phyloP scores from a whole-genome alignment of 2,329 filamentous ascomycete genomes.

The Fusarium sp. region DNA sequence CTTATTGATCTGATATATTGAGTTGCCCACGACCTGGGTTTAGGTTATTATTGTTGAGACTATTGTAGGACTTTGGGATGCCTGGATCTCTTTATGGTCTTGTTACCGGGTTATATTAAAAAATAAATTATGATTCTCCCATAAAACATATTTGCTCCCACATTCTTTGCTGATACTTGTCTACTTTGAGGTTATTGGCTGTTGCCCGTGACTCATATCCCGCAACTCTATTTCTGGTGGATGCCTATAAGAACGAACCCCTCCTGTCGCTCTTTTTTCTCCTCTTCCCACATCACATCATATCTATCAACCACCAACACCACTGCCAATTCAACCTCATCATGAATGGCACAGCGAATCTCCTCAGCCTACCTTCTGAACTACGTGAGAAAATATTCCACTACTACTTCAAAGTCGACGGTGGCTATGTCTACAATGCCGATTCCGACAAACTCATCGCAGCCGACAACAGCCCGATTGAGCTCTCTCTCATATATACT shows the following conservation, averaged over 20 bases:
- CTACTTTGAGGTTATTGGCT: neutral
- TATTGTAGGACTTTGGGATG: too few relatives aligned
- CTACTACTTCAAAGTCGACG: constrained; percentile 23
- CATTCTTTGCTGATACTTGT: neutral
- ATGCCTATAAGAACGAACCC: neutral
- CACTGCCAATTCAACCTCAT: too few relatives aligned
- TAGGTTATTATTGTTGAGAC: too few relatives aligned
- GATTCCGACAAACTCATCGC: constrained; percentile 16
- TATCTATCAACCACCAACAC: too few relatives aligned
- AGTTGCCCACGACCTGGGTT: too few relatives aligned
- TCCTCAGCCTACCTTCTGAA: constrained; percentile 17
- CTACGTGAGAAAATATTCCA: constrained; percentile 33
- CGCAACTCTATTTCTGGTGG: too few relatives aligned
- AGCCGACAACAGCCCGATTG: constrained; percentile 14
- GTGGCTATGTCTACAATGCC: constrained; percentile 26
- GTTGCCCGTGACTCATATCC: neutral
- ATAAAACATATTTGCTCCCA: neutral
- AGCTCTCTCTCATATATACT: constrained; percentile 36
- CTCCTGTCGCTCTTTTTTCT: neutral
- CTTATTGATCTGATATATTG: too few relatives aligned
- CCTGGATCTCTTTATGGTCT: too few relatives aligned
- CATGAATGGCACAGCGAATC: neutral
- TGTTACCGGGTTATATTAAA: neutral
- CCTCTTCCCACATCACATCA: too few relatives aligned
- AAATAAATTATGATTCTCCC: neutral